Conservation (phyloP, 352 stramenopile genomes). For the Globisporangium heterothallicum region DNA sequence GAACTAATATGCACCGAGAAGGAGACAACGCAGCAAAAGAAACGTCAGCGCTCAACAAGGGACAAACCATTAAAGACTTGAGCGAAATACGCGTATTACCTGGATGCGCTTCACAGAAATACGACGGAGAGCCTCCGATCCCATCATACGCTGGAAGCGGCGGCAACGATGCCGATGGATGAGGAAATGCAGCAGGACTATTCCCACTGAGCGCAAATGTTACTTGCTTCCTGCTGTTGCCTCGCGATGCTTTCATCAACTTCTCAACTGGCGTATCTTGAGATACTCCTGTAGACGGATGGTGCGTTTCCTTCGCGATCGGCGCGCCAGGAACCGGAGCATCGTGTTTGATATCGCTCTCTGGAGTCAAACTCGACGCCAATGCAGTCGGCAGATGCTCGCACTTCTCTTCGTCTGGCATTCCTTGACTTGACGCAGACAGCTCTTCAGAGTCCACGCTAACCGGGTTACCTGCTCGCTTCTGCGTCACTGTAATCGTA, state of each 20-base stretch:
- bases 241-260: background rate
- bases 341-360: too few species aligned
- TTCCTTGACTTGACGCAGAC: background rate
- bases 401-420: background rate
- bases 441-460: background rate
- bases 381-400: background rate
- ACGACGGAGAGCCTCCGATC: slow-evolving; percentile 71
- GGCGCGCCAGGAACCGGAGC: too few species aligned
- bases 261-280: too few species aligned
- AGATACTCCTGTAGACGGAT: too few species aligned
- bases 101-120: slow-evolving; percentile 58
- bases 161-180: slow-evolving; percentile 35
- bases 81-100: slow-evolving; percentile 12
- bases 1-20: too few species aligned
- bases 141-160: slow-evolving; percentile 77
- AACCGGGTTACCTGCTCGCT: background rate
- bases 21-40: too few species aligned
- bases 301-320: too few species aligned
- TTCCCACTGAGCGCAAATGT: slow-evolving; percentile 14
- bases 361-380: too few species aligned
- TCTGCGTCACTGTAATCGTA: background rate
- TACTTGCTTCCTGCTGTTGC: slow-evolving; percentile 14
- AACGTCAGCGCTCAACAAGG: too few species aligned
- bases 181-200: slow-evolving; percentile 14
- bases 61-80: too few species aligned